phyloP scores from a whole-genome alignment of 2,329 filamentous ascomycete species.

The Claviceps paspali region DNA sequence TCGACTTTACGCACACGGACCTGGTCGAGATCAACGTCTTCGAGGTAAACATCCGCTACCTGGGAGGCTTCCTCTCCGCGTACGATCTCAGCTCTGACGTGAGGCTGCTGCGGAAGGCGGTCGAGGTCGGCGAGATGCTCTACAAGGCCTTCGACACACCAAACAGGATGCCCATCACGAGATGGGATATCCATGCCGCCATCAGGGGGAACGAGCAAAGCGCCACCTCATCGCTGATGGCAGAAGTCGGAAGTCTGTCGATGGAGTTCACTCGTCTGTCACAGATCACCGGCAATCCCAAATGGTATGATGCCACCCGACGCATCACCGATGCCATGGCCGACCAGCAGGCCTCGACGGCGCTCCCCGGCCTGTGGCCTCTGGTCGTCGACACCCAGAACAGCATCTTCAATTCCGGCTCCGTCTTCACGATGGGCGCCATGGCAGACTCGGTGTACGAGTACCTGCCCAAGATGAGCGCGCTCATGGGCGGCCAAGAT shows the following conservation, averaged over 20 bases:
- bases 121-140: conserved; percentile 64
- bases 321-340: conserved; percentile 71
- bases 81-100: conserved; percentile 67
- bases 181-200: too few relatives aligned
- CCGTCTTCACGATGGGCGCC: too few relatives aligned
- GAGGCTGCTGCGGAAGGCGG: conserved; percentile 60
- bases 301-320: conserved; percentile 81
- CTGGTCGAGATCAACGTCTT: conserved; percentile 70
- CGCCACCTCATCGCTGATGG: conserved; percentile 43
- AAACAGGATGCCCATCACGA: conserved; percentile 75
- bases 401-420: too few relatives aligned
- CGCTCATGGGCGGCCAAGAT: conserved; percentile 61
- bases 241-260: conserved; percentile 65
- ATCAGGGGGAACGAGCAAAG: too few relatives aligned
- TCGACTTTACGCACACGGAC: conserved; percentile 66
- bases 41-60: conserved; percentile 80
- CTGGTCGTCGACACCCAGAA: conserved; percentile 27
- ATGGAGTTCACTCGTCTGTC: conserved; percentile 84
- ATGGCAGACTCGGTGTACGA: conserved; percentile 58
- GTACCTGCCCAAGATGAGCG: conserved; percentile 47
- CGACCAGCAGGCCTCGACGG: conserved; percentile 60
- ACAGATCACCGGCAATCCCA: conserved; percentile 65
- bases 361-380: too few relatives aligned
- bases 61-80: conserved; percentile 71
- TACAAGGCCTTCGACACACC: conserved; percentile 82